These are phyloP conservation scores for Rubia yunnanensis DNA, from an alignment of 257 asterid species.

Conservation along the genomic window DNA sequence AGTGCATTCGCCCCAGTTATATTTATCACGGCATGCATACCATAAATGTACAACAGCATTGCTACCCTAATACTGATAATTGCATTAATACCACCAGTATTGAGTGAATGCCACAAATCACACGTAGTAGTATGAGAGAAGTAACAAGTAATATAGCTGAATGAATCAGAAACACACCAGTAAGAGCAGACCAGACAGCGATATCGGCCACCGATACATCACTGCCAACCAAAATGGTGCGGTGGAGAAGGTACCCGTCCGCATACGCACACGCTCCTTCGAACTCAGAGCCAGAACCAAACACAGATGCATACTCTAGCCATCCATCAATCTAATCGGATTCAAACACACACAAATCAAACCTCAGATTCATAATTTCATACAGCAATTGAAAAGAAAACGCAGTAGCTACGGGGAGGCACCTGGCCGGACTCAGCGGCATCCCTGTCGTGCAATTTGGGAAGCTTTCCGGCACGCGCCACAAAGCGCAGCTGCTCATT, in stretches of 20 bases:
- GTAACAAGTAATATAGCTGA: not conserved
- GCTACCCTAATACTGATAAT: not conserved
- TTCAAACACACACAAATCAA: not conserved
- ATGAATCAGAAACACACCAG: constrained; percentile 36
- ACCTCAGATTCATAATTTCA: not conserved
- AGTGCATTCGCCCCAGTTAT: too few relatives aligned
- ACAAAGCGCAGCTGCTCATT: constrained; percentile 50
- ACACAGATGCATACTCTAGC: constrained; percentile 63
- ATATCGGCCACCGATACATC: constrained; percentile 74
- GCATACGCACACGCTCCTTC: constrained; percentile 80
- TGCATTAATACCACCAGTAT: not conserved
- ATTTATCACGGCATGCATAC: too few relatives aligned
- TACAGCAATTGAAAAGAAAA: not conserved
- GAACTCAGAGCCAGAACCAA: constrained; percentile 78
- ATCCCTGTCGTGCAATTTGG: constrained; percentile 42
- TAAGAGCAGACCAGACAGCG: constrained; percentile 82
- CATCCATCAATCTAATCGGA: constrained; percentile 64
- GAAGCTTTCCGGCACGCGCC: constrained; percentile 43
- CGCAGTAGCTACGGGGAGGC: not conserved
- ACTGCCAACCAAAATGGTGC: constrained; percentile 61
- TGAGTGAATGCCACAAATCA: not conserved
- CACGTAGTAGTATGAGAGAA: not conserved
- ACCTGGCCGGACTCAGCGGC: constrained; percentile 61
- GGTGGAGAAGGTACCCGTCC: constrained; percentile 49
- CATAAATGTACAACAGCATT: not conserved